These are phyloP conservation scores for Zostera marina DNA, from an alignment of 116 monocot genomes.

Conservation along the genomic window DNA sequence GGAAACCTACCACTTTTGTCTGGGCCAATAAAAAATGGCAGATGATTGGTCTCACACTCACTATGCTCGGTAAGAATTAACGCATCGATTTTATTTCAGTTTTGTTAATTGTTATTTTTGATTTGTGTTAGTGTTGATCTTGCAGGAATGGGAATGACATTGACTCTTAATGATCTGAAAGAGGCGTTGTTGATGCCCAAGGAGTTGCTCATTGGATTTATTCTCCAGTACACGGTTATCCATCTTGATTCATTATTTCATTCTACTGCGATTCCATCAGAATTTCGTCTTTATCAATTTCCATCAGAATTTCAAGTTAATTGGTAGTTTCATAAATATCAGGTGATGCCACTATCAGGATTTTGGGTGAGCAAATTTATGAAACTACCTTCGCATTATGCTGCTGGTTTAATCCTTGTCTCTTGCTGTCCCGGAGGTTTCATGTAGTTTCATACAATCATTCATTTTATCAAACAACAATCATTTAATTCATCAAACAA, in stretches of 20 bases:
- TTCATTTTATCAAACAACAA: background rate
- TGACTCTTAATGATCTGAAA: conserved; percentile 26
- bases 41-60: conserved; percentile 24
- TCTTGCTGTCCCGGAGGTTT: conserved; percentile 93
- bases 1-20: conserved; percentile 11
- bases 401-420: conserved; percentile 81
- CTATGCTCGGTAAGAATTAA: conserved; percentile 25
- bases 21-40: conserved; percentile 20
- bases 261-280: background rate
- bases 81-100: background rate
- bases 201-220: conserved; percentile 25
- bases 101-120: background rate
- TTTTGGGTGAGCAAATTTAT: conserved; percentile 53
- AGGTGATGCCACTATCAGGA: conserved; percentile 95
- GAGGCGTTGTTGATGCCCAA: conserved; percentile 27
- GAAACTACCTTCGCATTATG: conserved; percentile 67
- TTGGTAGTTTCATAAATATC: background rate
- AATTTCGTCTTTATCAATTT: background rate
- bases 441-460: background rate
- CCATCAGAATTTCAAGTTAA: too few relatives aligned
- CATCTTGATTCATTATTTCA: background rate
- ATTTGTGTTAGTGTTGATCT: background rate
- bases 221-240: conserved; percentile 35
- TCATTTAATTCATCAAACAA: background rate
- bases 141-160: conserved; percentile 33